These are phyloP conservation scores for Saccharomycopsis guyanensis DNA, from an alignment of 805 yeast species.

Conservation along the genomic window DNA sequence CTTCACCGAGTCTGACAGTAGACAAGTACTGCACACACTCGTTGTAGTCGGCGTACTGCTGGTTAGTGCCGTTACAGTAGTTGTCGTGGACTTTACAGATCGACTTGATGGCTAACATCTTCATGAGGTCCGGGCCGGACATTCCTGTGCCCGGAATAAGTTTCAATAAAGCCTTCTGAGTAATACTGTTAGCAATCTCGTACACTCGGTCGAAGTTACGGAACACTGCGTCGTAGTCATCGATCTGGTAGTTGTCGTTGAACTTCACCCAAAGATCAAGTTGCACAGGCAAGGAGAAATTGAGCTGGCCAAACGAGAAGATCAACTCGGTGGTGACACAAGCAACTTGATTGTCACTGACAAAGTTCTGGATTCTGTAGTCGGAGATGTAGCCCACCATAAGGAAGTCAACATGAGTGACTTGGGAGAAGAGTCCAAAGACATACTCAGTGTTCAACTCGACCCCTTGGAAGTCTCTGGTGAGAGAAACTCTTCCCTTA, in stretches of 20 bases:
- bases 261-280: slow-evolving; percentile 18
- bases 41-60: slow-evolving; percentile 20
- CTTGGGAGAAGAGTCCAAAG: slow-evolving; percentile 23
- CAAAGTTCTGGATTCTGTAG: slow-evolving; percentile 19
- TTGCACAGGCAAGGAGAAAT: slow-evolving; percentile 21
- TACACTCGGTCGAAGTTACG: slow-evolving; percentile 21
- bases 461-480: slow-evolving; percentile 23
- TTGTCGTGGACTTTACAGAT: slow-evolving; percentile 22
- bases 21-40: slow-evolving; percentile 19
- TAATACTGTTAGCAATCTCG: slow-evolving; percentile 11
- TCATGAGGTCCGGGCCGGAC: slow-evolving; percentile 11
- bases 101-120: slow-evolving; percentile 17
- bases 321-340: slow-evolving; percentile 15
- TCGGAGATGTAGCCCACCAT: slow-evolving; percentile 21
- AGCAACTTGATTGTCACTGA: slow-evolving; percentile 19
- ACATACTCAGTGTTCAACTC: slow-evolving; percentile 25
- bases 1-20: slow-evolving; percentile 21
- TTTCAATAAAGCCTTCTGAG: background rate
- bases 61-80: slow-evolving; percentile 22
- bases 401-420: slow-evolving; percentile 11
- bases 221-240: slow-evolving; percentile 23
- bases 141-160: background rate
- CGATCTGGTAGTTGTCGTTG: slow-evolving; percentile 16
- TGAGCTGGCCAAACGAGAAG: slow-evolving; percentile 19
- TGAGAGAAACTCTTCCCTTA: slow-evolving; percentile 23